Base-by-base conservation (phyloP, 441 rosid genomes). In the Mallotus japonicus region DNA sequence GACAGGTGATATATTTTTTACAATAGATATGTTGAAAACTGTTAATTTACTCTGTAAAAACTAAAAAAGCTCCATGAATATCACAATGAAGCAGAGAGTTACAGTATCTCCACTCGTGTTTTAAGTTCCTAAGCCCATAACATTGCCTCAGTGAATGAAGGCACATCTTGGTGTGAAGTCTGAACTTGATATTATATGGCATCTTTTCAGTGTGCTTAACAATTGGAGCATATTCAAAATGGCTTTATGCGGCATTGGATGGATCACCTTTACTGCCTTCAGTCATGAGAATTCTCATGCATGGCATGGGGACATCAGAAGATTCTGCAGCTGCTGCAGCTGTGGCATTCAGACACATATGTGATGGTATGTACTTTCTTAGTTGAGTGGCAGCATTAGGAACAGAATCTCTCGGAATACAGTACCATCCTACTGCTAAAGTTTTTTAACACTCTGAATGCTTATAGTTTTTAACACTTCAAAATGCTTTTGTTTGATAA, bases 241-340 rank as follows among this genome's bases (percentile, higher is more conserved):
- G 99, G 99, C 95, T 95, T 72, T 85, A 91, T 81, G 83, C 92
- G 78, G 90, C 93, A 67, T 84, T 93, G 72, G 86, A 83, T 80
- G 90, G 89, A 73, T 81, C 85, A 57, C 86, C 96, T 73, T 78
- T 90, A 77, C 80, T 95, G 83, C 87, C 97, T 67, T 87, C 89
- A 24, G 87, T 95, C 61, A 88, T 93, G 78, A 84, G 81, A 74
- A 83, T 91, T 76, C 98, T 95, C 70, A 83, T 91, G 90, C 89
- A 82, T 22, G 98, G 97, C 84, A 93, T 95, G 99, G 91, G 95
- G 71, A 87, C 87, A 72, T 93, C 96, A 50, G 97, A 95, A 87
- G 98, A 95, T 83, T 91, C 96, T 54, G 99, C 98, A 24, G 99
- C 99, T 19, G 92, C 99, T 77, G 99, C 99, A 67, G 96, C 99